A percentile compares a stretch with the other conserved stretches of the same genome.
Evolutionary conservation across 345 rosid species (phyloP).

Genomic region (Populus simonii): DNA sequence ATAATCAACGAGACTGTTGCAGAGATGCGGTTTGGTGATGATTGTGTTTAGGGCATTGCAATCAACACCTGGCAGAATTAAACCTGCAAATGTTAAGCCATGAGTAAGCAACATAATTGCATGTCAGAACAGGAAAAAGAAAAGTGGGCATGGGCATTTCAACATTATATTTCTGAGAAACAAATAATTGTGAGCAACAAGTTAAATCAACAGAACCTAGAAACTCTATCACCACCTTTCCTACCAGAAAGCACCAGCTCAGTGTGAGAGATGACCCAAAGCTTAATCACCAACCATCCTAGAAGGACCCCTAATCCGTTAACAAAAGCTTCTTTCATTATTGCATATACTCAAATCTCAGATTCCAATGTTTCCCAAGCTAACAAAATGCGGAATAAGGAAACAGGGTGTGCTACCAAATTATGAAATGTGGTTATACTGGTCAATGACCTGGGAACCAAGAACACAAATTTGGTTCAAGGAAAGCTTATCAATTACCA

Average conservation of each 20-base stretch:
- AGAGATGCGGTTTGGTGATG: background rate
- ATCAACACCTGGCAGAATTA: slow-evolving; percentile 34
- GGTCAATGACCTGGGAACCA: background rate
- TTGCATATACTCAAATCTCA: background rate
- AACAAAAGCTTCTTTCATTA: background rate
- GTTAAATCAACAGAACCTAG: background rate
- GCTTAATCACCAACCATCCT: background rate
- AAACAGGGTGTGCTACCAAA: background rate
- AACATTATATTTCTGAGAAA: background rate
- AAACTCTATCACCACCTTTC: background rate
- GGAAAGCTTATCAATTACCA: background rate
- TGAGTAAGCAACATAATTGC: background rate
- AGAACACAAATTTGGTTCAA: background rate
- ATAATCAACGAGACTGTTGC: slow-evolving; percentile 16
- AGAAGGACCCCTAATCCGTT: background rate
- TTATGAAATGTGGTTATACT: background rate
- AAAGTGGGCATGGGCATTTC: background rate
- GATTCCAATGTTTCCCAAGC: background rate
- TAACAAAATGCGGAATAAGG: background rate
- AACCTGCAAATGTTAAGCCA: slow-evolving; percentile 24
- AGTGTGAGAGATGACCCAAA: background rate
- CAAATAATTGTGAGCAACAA: background rate
- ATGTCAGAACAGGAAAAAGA: background rate
- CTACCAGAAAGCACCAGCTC: background rate
- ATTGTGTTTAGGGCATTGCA: background rate